Evolutionary conservation across 139 green algal genomes (phyloP), one percentile per base, ranked within the genome.

Genomic region (Micractinium sp.): DNA sequence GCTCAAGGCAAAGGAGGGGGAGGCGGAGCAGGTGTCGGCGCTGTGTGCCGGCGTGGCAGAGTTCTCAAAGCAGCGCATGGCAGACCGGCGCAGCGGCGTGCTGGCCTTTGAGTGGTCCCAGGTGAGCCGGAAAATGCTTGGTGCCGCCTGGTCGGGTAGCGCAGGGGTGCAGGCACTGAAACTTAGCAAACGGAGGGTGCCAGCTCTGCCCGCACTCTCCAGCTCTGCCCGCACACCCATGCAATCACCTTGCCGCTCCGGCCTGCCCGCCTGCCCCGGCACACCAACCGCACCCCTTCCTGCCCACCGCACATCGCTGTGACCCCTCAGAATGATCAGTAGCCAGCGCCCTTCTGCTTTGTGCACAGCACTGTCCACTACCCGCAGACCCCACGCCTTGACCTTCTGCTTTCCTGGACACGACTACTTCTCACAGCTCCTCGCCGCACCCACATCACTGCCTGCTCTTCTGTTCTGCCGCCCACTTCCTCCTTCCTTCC

Each of bases 1-100:
- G 16, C 81, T 97, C 15, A 76, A 95, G 29, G 92, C 91, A 0
- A 92, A 92, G 63, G 84, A 89, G n/a, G 95, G 92, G 3, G 76
- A 90, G 9, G 88, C 89, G 15, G 82, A 92, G 0, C 61, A 38
- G 47, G 91, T 97, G n/a, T 61, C 82, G n/a, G 36, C 91, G 47
- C 76, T 96, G 56, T 95, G 93, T 63, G 38, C 88, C 19, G 75
- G 94, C 9, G 81, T 96, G 4, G 60, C 90, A 2, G 86, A 87
- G 20, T 96, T 91, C 60, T 94, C 91, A 7, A 38, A 89, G 9
- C 60, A 88, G 29, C 82, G 90, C 33, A 90, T 91, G 61, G 31
- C 82, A 36, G 82, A 95, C 39, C 63, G 85, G 3, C 74, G 47
- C 74, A 92, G 77, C n/a, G 94, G 95, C 13, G 93, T 97, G 47